Evolutionary conservation across 148 eudicot genomes (phyloP), one percentile per base, ranked within the genome.

Genomic region (Rhododendron ovatum): DNA sequence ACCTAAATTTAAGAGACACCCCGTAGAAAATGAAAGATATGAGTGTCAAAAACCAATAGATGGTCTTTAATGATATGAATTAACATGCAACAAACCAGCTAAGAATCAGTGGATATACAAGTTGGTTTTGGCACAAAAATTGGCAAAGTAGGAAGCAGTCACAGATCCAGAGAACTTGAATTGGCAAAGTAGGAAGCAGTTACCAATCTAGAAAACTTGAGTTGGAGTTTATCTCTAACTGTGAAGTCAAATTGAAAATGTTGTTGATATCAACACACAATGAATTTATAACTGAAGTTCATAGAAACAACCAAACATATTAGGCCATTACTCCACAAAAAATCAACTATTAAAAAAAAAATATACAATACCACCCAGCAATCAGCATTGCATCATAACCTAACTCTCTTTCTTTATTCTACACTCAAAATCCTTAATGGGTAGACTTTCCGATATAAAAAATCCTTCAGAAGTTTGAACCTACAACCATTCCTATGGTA

Each of bases 1-100:
- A 92, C 80, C 80, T 88, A 90, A 80, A 89, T 87, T 78, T 84
- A 28, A 24, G 17, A 12, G 37, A 14, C n/a, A 39, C 51, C 24
- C 11, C 22, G 2, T 41, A 7, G 53, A 20, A 24, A 1, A 50
- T 50, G 53, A 50, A 80, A 76, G 24, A 48, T 13, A 7, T 3
- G 18, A 47, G 9, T n/a, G 50, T 11, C 17, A 78, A 13, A 20
- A 10, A 47, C 51, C 57, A 78, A 43, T 24, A 41, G 45, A 41
- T 41, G 45, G 45, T 41, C 45, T 41, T 5, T 22, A 24, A 78
- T 1, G 57, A 47, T n/a, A 41, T 41, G 43, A 13, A 47, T 24
- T 50, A 50, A 80, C 30, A 48, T 28, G 59, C 59, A 30, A 78
- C 82, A 80, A 30, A 28, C 82, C 18, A 80, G 37, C 61, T 47